Evolutionary conservation across 257 asterid genomes (phyloP).

Genomic region (Paraleonurus japonicus): DNA sequence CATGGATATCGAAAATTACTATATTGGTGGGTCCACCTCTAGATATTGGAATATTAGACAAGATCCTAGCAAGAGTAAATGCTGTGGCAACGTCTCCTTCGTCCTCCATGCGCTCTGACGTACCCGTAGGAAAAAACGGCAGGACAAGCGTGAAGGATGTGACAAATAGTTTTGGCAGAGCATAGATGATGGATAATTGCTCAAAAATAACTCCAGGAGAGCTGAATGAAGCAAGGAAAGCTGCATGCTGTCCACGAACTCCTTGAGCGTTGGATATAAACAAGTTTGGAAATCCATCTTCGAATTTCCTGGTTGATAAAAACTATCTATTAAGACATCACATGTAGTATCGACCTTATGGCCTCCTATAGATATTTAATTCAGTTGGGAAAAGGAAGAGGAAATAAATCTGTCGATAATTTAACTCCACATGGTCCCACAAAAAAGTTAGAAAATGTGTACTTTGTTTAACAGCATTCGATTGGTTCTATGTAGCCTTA

Average conservation of each 20-base stretch:
- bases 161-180: conserved; percentile 88
- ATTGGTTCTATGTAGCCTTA: background rate
- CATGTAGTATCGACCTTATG: conserved; percentile 12
- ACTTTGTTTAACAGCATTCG: background rate
- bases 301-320: conserved; percentile 69
- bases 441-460: background rate
- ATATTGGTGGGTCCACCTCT: conserved; percentile 96
- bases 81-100: conserved; percentile 99
- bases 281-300: conserved; percentile 95
- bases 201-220: conserved; percentile 98
- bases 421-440: background rate
- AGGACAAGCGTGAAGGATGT: conserved; percentile 94
- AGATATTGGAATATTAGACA: conserved; percentile 84
- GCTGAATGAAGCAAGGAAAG: conserved; percentile 96
- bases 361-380: background rate
- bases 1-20: conserved; percentile 95
- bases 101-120: conserved; percentile 98
- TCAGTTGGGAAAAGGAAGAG: background rate
- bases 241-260: conserved; percentile 91
- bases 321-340: conserved; percentile 19
- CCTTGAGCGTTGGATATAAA: conserved; percentile 97
- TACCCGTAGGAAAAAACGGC: conserved; percentile 98
- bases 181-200: conserved; percentile 85
- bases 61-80: conserved; percentile 90
- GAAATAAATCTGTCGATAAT: background rate